Conservation (phyloP, 2,329 filamentous ascomycete species). For the Phaeosphaeria sp. region DNA sequence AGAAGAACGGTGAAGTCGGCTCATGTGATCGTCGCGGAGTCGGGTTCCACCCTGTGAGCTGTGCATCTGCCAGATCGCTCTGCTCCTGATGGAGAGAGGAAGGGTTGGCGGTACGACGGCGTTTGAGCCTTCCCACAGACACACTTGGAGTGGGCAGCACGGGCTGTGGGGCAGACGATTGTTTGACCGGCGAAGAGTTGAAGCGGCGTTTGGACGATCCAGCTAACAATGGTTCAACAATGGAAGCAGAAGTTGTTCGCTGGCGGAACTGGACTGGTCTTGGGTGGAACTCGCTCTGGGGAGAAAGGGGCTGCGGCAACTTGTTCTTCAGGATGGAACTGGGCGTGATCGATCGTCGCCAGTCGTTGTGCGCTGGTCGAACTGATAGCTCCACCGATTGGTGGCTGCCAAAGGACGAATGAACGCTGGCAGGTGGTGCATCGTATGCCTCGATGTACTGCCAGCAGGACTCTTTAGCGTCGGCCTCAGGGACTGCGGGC, state of each 20-base stretch:
- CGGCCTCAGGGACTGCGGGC: constrained; percentile 63
- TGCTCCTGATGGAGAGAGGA: constrained; percentile 28
- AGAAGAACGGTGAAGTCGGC: constrained; percentile 52
- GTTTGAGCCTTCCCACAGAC: constrained; percentile 47
- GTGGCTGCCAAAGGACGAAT: constrained; percentile 54
- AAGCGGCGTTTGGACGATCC: constrained; percentile 41
- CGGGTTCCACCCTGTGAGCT: constrained; percentile 40
- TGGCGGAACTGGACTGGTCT: constrained; percentile 33
- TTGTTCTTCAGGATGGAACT: constrained; percentile 41
- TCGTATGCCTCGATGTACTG: constrained; percentile 71
- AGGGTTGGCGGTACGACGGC: constrained; percentile 53
- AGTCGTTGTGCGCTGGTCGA: constrained; percentile 43
- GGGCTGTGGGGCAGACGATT: constrained; percentile 33
- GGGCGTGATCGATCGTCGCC: constrained; percentile 45
- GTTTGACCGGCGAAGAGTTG: constrained; percentile 37
- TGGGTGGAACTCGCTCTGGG: constrained; percentile 42
- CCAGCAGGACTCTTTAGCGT: constrained; percentile 72
- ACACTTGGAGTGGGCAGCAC: constrained; percentile 48
- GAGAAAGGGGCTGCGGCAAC: constrained; percentile 42
- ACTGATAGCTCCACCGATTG: constrained; percentile 41
- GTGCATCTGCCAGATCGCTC: constrained; percentile 24
- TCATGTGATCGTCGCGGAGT: constrained; percentile 55
- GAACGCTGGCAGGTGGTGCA: constrained; percentile 55
- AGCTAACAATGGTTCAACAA: constrained; percentile 26
- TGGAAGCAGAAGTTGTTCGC: constrained; percentile 39